These are phyloP conservation scores for Crithidia fasciculata DNA, from an alignment of 208 protist genomes.

Conservation along the genomic window DNA sequence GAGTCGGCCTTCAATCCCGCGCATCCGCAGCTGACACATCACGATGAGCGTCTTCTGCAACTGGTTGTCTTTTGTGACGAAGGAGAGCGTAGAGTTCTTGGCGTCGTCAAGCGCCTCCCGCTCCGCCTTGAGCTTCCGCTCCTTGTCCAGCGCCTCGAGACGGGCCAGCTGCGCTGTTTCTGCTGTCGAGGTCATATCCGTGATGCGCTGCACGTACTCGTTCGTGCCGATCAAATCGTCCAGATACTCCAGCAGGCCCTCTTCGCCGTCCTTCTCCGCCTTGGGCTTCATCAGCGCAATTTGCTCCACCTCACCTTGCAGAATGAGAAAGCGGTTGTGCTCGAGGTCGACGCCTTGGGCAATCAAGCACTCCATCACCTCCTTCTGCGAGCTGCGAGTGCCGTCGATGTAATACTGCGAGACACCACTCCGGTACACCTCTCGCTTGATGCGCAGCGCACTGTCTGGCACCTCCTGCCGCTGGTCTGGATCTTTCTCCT, in stretches of 20 bases:
- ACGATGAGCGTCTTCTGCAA: conserved; percentile 90
- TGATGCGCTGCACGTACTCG: conserved; percentile 93
- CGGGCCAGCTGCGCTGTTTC: conserved; percentile 94
- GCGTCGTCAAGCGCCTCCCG: conserved; percentile 92
- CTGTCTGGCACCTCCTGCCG: conserved; percentile 90
- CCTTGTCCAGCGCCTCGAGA: conserved; percentile 90
- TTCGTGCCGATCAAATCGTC: conserved; percentile 99
- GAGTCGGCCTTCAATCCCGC: conserved; percentile 75
- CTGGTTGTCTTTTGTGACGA: conserved; percentile 94
- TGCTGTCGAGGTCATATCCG: conserved; percentile 69
- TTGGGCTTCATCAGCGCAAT: conserved; percentile 99
- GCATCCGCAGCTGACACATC: conserved; percentile 91
- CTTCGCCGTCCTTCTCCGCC: conserved; percentile 94
- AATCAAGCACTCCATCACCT: conserved; percentile 93
- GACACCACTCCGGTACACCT: conserved; percentile 87
- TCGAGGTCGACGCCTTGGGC: conserved; percentile 98
- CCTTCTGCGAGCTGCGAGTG: conserved; percentile 65
- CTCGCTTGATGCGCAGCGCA: conserved; percentile 94
- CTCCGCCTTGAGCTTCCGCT: conserved; percentile 96
- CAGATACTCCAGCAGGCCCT: conserved; percentile 99
- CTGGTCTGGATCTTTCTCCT: conserved; percentile 62
- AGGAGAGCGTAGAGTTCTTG: conserved; percentile 95
- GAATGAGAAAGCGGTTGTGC: conserved; percentile 99
- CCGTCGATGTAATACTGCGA: conserved; percentile 97
- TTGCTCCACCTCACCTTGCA: conserved; percentile 99